Conservation (phyloP, 306 rosid genomes). For the Erythrophleum fordii region DNA sequence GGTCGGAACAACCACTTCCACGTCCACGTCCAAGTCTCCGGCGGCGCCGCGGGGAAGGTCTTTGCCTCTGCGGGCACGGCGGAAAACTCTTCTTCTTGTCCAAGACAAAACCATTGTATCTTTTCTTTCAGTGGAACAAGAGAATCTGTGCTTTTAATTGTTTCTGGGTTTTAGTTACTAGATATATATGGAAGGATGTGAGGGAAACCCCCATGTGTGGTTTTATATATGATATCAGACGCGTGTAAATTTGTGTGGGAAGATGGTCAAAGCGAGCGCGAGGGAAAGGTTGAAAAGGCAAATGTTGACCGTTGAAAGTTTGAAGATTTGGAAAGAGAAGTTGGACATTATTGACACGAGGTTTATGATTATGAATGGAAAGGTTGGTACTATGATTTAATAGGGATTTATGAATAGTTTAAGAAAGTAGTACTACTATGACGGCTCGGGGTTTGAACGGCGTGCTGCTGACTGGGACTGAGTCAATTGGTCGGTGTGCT, state of each 20-base stretch:
- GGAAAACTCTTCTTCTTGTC: slow-evolving; percentile 56
- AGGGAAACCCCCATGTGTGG: neutral
- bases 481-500: slow-evolving; percentile 13
- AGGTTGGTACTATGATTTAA: neutral
- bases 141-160: neutral
- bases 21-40: slow-evolving; percentile 46
- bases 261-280: slow-evolving; percentile 47
- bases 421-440: neutral
- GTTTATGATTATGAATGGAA: neutral
- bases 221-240: slow-evolving; percentile 28
- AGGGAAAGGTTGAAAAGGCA: neutral
- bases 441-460: neutral
- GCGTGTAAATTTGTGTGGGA: neutral
- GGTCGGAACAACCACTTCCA: slow-evolving; percentile 59
- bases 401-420: neutral
- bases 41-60: slow-evolving; percentile 28
- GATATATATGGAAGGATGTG: neutral
- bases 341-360: neutral
- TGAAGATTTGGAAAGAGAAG: slow-evolving; percentile 1
- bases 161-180: neutral
- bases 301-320: slow-evolving; percentile 49
- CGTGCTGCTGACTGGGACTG: slow-evolving; percentile 1
- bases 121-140: neutral
- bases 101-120: slow-evolving; percentile 61
- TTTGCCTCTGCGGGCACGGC: slow-evolving; percentile 40